These are phyloP conservation scores for Pisolithus albus DNA, from an alignment of 768 basidiomycete species.

Conservation along the genomic window DNA sequence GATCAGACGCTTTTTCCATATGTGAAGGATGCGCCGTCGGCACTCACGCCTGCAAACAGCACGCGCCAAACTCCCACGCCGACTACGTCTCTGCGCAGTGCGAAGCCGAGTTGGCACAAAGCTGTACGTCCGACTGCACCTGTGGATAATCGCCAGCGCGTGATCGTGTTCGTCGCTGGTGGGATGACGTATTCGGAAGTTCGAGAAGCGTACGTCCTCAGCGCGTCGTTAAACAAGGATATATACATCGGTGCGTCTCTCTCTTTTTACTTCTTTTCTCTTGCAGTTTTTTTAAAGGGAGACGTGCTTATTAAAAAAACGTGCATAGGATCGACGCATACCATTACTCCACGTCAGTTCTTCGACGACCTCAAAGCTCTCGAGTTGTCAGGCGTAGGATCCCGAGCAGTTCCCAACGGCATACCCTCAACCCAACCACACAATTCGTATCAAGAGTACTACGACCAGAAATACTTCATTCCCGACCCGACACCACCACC, in stretches of 20 bases:
- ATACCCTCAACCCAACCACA: constrained; percentile 42
- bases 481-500: constrained; percentile 27
- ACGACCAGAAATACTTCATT: constrained; percentile 70
- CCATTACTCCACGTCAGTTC: constrained; percentile 75
- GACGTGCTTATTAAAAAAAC: neutral
- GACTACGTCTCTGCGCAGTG: constrained; percentile 76
- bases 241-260: constrained; percentile 71
- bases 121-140: constrained; percentile 49
- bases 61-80: constrained; percentile 49
- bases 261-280: constrained; percentile 24
- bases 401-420: constrained; percentile 64
- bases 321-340: constrained; percentile 81
- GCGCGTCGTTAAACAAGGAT: constrained; percentile 72
- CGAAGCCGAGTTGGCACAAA: constrained; percentile 86
- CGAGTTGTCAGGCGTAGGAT: constrained; percentile 83
- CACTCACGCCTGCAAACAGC: constrained; percentile 38
- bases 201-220: constrained; percentile 78
- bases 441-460: constrained; percentile 64
- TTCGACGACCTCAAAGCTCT: constrained; percentile 83
- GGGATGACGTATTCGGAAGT: constrained; percentile 97
- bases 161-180: constrained; percentile 88
- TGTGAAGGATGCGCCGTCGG: constrained; percentile 69
- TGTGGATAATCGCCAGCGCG: constrained; percentile 59
- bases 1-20: constrained; percentile 83
- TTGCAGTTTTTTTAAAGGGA: constrained; percentile 31